A percentile compares a stretch with the other conserved stretches of the same genome.
Conservation (phyloP, 2,329 filamentous ascomycete species). For the Fusarium metavorans region DNA sequence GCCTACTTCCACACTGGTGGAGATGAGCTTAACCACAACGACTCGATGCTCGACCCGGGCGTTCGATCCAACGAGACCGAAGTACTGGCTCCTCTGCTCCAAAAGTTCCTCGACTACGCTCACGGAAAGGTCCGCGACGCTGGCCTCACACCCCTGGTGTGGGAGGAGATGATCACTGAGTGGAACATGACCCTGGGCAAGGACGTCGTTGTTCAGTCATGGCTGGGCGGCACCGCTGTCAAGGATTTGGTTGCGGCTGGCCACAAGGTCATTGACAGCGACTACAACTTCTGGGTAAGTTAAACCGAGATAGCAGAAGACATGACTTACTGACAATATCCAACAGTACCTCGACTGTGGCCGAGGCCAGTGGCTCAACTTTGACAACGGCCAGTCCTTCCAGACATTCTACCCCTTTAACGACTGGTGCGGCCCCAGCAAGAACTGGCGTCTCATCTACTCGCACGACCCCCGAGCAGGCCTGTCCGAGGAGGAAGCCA, state of each 20-base stretch:
- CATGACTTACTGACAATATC: conserved; percentile 30
- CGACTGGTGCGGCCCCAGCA: conserved; percentile 84
- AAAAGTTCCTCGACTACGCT: conserved; percentile 79
- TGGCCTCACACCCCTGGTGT: conserved; percentile 80
- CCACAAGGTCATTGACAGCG: conserved; percentile 78
- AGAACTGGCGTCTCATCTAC: conserved; percentile 87
- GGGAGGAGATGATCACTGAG: conserved; percentile 86
- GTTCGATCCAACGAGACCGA: conserved; percentile 73
- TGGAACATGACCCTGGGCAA: conserved; percentile 81
- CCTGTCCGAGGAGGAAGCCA: conserved; percentile 70
- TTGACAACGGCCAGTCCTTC: conserved; percentile 67
- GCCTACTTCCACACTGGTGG: conserved; percentile 88
- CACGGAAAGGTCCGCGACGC: conserved; percentile 73
- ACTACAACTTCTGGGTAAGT: conserved; percentile 81
- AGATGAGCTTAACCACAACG: conserved; percentile 84
- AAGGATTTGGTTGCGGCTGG: conserved; percentile 70
- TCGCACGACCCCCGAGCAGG: conserved; percentile 78
- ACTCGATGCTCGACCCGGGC: conserved; percentile 74
- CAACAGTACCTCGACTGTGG: conserved; percentile 84
- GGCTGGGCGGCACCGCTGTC: conserved; percentile 75
- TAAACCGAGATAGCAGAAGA: not conserved
- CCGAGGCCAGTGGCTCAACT: conserved; percentile 82
- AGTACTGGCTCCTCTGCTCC: conserved; percentile 80
- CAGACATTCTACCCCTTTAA: conserved; percentile 73
- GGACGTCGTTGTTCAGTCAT: conserved; percentile 83